Base-by-base conservation (phyloP, 331 rosid species). In the Spiraea crenata region DNA sequence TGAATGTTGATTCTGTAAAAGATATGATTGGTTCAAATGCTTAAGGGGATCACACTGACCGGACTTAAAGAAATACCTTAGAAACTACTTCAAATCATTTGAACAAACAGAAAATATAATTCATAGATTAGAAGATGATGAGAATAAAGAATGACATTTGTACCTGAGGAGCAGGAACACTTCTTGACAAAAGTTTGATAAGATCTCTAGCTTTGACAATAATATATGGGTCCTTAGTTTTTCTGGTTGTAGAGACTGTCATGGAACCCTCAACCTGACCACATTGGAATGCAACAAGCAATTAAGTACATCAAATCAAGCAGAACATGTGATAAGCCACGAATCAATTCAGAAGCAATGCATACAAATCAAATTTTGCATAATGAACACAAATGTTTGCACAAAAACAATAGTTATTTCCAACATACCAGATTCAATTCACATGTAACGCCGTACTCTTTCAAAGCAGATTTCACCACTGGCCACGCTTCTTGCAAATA, bases 121-220 rank as follows among this genome's bases (percentile, higher is more conserved):
- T 41, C 52, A 15, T 13, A 47, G 2, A 59, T 15, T 58, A 56
- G 8, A 38, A 44, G 4, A 65, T 5, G 4, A 52, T 25, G 12
- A 57, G 15, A 38, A 47, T 1, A 7, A 42, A 51, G 35, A 41
- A 35, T 38, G 17, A 47, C 57, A 25, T 31, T 64, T 40, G 41
- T 63, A 93, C 98, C 96, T 93, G 95, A 74, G 95, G 80, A 70
- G 88, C 96, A 82, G 97, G 92, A 71, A 91, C 97, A 82, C 97
- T 93, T 65, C 99, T 85, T 1, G 99, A 86, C 34, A 95, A 85
- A 73, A 95, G 97, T 81, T 80, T 91, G 6, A 95, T 86, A 57
- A 91, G 96, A 86, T 95, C 97, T 75, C 96, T 87, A 48, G 99
- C 95, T 79, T 95, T 95, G 48, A 95, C 69, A 50, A 95, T 77